Evolutionary conservation across 2,329 filamentous ascomycete species (phyloP), one percentile per base, ranked within the genome.

Genomic region (Aureobasidium musti): DNA sequence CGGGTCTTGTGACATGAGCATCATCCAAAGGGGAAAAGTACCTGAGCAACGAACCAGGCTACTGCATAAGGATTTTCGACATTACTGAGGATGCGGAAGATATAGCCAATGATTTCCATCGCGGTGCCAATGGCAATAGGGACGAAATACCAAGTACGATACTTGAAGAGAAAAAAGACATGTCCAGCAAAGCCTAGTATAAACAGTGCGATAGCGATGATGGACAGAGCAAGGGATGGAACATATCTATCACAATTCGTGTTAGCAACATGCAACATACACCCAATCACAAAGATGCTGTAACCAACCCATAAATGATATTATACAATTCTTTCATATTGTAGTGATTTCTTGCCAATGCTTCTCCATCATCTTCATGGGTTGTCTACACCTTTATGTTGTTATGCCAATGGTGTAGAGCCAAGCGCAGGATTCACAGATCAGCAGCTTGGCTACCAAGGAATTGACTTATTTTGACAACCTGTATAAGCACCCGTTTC

Each of bases 61-160:
- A 86, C 77, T 68, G 81, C 77, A 73, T 86, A 86, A 0, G 84
- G 84, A 68, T 85, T 78, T 52, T 79, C 75, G 69, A 80, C 78
- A 30, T 81, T 77, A 1, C 80, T 82, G n/a, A 84, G 78, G 2
- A 77, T 75, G 10, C 82, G 80, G 59, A 81, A 80, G 63, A 81
- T 72, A 70, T 85, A 85, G 47, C 82, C 83, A 33, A 84, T 73
- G 19, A 84, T 74, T 70, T 85, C 83, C 70, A 84, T 80, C 19
- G 79, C 43, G 1, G 81, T 75, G 19, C 79, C 81, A 54, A 83
- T 68, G 41, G 80, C 72, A 28, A 84, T 76, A 10, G 81, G 78
- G 49, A 77, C 70, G 68, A 84, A 84, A 73, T 80, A 84, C 79
- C 79, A 83, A 57, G 77, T 78, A 33, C 77, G 76, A 65, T 78